phyloP scores from a whole-genome alignment of 2,329 filamentous ascomycete genomes.

The Xylariaceae sp. region DNA sequence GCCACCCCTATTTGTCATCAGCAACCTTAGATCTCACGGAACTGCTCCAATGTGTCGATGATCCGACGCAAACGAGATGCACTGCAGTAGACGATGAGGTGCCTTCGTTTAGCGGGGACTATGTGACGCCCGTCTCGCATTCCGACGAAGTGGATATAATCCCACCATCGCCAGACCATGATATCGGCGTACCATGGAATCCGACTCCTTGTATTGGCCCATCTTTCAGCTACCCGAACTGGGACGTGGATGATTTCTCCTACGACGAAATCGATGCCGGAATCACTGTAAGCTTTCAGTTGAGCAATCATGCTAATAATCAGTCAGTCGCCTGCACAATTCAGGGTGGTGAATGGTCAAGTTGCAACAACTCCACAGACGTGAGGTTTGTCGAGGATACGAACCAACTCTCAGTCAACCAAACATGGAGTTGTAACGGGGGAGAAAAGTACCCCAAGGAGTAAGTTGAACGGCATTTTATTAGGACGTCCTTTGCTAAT shows the following conservation, averaged over 20 bases:
- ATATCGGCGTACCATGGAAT: slow-evolving; percentile 15
- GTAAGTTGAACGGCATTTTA: neutral
- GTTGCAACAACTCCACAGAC: slow-evolving; percentile 14
- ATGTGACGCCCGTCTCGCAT: slow-evolving; percentile 20
- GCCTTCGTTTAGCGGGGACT: slow-evolving; percentile 13
- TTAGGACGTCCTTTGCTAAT: neutral
- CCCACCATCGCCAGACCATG: slow-evolving; percentile 7
- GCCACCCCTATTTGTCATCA: slow-evolving; percentile 18
- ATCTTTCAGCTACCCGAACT: slow-evolving; percentile 26
- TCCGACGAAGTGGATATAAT: slow-evolving; percentile 12
- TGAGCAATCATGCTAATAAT: slow-evolving; percentile 23
- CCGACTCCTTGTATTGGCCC: slow-evolving; percentile 18
- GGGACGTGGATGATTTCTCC: slow-evolving; percentile 18
- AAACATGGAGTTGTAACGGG: slow-evolving; percentile 21
- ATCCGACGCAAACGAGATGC: slow-evolving; percentile 13
- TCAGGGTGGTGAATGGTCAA: slow-evolving; percentile 10
- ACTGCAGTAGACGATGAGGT: slow-evolving; percentile 8
- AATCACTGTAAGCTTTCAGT: slow-evolving; percentile 7
- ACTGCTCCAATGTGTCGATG: slow-evolving; percentile 16
- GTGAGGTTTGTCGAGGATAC: slow-evolving; percentile 11
- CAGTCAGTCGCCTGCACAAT: slow-evolving; percentile 10
- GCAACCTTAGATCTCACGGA: slow-evolving; percentile 8
- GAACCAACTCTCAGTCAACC: slow-evolving; percentile 13
- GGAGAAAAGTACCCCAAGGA: slow-evolving; percentile 10
- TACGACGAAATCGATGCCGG: neutral